Conservation (phyloP, 805 yeast species). For the Candida ficus region DNA sequence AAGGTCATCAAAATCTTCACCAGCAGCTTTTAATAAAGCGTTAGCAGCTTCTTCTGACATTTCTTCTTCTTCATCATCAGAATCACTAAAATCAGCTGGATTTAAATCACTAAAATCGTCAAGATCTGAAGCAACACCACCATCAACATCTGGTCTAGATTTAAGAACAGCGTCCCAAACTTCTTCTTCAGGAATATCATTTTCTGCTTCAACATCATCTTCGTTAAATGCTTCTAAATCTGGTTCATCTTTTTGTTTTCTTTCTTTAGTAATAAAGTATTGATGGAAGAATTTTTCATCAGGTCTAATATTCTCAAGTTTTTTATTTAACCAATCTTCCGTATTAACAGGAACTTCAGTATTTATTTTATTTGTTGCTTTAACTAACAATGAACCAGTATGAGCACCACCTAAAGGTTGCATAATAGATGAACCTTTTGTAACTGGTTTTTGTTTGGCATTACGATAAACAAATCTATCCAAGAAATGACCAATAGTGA, state of each 20-base stretch:
- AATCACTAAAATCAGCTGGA: slow-evolving; percentile 44
- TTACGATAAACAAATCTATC: slow-evolving; percentile 94
- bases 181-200: slow-evolving; percentile 60
- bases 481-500: slow-evolving; percentile 82
- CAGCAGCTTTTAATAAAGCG: slow-evolving; percentile 29
- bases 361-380: slow-evolving; percentile 43
- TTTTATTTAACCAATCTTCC: slow-evolving; percentile 73
- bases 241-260: slow-evolving; percentile 26
- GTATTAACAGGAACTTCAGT: slow-evolving; percentile 72
- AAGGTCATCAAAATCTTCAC: slow-evolving; percentile 16
- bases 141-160: slow-evolving; percentile 68
- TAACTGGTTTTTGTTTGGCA: slow-evolving; percentile 67
- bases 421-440: slow-evolving; percentile 93
- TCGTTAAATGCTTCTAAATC: too few relatives aligned
- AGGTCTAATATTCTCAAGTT: slow-evolving; percentile 63
- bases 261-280: slow-evolving; percentile 64
- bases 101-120: slow-evolving; percentile 61
- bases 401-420: slow-evolving; percentile 91
- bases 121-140: slow-evolving; percentile 34
- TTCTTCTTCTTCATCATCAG: slow-evolving; percentile 33
- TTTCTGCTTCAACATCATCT: slow-evolving; percentile 36
- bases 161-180: slow-evolving; percentile 78
- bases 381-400: slow-evolving; percentile 63
- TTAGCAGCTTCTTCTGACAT: slow-evolving; percentile 37
- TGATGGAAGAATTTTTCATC: slow-evolving; percentile 87